Percentiles rank a stretch among this genome's conserved stretches.
Evolutionary conservation across 2,329 filamentous ascomycete genomes (phyloP).

Genomic region (Chrysosporium queenslandicum): DNA sequence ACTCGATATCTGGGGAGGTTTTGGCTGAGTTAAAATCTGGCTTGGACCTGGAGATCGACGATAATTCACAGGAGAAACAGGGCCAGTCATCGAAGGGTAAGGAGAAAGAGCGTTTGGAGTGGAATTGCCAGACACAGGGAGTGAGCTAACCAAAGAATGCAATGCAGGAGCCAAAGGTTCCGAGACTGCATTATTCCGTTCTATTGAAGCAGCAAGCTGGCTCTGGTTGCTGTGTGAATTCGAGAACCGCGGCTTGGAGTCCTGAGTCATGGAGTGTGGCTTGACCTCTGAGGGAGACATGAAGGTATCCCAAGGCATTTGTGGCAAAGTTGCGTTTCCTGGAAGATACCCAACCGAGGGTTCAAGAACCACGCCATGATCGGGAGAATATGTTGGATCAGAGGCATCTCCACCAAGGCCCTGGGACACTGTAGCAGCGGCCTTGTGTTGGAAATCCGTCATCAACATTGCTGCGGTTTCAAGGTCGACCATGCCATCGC

Average conservation of each 20-base stretch:
- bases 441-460: slow-evolving; percentile 95
- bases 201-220: slow-evolving; percentile 59
- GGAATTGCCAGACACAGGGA: slow-evolving; percentile 57
- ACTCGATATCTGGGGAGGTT: slow-evolving; percentile 67
- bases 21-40: slow-evolving; percentile 54
- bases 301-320: slow-evolving; percentile 87
- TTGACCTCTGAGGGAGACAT: slow-evolving; percentile 65
- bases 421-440: slow-evolving; percentile 56
- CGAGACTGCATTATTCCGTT: slow-evolving; percentile 49
- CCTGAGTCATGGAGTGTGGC: slow-evolving; percentile 55
- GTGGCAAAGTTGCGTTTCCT: slow-evolving; percentile 69
- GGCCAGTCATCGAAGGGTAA: slow-evolving; percentile 56
- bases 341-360: slow-evolving; percentile 63
- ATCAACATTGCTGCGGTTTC: slow-evolving; percentile 98
- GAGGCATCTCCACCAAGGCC: slow-evolving; percentile 39
- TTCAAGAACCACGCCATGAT: slow-evolving; percentile 63
- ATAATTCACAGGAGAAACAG: slow-evolving; percentile 59
- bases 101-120: slow-evolving; percentile 67
- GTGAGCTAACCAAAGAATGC: slow-evolving; percentile 62
- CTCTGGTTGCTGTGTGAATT: slow-evolving; percentile 50
- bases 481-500: slow-evolving; percentile 85
- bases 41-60: slow-evolving; percentile 59
- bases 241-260: slow-evolving; percentile 52
- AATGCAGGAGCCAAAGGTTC: slow-evolving; percentile 56
- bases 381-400: slow-evolving; percentile 58